Evolutionary conservation across 106 monocot species (phyloP).

Genomic region (Xerophyta viscosa): DNA sequence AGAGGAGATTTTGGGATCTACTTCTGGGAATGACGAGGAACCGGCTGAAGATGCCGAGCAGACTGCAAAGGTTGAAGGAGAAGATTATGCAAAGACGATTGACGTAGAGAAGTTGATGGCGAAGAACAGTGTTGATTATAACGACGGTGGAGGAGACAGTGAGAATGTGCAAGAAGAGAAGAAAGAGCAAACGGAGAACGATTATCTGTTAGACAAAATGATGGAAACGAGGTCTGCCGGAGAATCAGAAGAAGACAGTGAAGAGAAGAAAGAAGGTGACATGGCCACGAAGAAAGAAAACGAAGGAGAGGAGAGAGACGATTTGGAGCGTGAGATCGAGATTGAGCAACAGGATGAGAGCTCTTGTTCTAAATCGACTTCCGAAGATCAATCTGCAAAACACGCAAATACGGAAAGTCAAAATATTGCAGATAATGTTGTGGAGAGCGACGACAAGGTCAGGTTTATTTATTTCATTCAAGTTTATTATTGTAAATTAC

Average conservation of each 20-base stretch:
- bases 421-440: not conserved
- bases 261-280: not conserved
- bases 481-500: not conserved
- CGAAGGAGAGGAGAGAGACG: not conserved
- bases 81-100: not conserved
- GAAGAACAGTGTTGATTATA: not conserved
- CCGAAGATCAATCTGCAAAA: not conserved
- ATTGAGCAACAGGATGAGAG: not conserved
- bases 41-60: not conserved
- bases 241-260: not conserved
- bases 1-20: not conserved
- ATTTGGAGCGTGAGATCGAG: not conserved
- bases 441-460: not conserved
- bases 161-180: not conserved
- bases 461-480: not conserved
- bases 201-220: not conserved
- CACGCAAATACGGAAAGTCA: not conserved
- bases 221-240: not conserved
- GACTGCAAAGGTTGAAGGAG: not conserved
- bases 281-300: not conserved
- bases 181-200: not conserved
- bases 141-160: not conserved
- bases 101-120: not conserved
- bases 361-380: slow-evolving; percentile 1
- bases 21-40: not conserved